phyloP scores from a whole-genome alignment of 1,139 yeast species.

The Candida pseudoviswanathii region DNA sequence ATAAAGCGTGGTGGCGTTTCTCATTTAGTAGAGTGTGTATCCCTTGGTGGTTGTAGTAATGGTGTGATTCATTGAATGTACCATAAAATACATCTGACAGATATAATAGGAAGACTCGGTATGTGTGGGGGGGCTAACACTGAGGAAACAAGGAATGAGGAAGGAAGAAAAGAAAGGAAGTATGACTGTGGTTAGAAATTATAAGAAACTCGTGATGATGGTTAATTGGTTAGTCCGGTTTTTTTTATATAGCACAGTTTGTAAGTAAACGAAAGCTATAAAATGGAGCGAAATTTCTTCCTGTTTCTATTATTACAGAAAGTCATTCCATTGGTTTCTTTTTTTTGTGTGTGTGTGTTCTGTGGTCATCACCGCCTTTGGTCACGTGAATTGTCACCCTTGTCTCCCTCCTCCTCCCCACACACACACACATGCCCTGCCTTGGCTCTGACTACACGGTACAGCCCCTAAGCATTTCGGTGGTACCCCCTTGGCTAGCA shows the following conservation, averaged over 20 bases:
- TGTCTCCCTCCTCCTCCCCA: too few species aligned
- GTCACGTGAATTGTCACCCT: background rate
- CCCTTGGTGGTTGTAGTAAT: background rate
- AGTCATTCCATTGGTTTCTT: background rate
- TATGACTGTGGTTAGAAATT: background rate
- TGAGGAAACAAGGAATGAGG: too few species aligned
- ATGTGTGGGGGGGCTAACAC: background rate
- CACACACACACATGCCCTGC: too few species aligned
- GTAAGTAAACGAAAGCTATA: background rate
- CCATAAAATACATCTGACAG: conserved; percentile 3
- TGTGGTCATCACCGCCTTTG: background rate
- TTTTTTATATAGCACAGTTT: background rate
- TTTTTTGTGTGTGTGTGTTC: background rate
- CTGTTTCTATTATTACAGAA: background rate
- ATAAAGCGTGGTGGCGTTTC: background rate
- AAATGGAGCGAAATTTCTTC: background rate
- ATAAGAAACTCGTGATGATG: background rate
- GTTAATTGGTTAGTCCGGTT: background rate
- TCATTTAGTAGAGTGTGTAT: conserved; percentile 1
- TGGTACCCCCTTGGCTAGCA: too few species aligned
- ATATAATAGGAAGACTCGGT: background rate
- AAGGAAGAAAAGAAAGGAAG: background rate
- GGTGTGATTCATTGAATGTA: conserved; percentile 4
- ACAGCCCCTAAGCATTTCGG: too few species aligned
- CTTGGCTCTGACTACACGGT: too few species aligned